These are phyloP conservation scores for Sclerotinia borealis DNA, from an alignment of 2,329 filamentous ascomycete species.

Conservation along the genomic window DNA sequence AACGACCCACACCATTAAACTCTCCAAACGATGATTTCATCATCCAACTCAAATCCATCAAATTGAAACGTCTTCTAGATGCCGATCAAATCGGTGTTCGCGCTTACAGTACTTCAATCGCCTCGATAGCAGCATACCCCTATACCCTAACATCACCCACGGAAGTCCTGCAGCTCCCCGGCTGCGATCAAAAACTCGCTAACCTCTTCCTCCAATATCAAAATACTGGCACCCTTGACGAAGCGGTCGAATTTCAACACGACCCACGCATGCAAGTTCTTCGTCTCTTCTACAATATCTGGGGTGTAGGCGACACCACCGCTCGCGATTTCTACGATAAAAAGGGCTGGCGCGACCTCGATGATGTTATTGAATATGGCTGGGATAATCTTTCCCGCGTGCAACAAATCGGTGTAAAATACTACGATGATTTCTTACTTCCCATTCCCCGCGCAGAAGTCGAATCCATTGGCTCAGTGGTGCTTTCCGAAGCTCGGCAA, in stretches of 20 bases:
- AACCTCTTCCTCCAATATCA: constrained; percentile 72
- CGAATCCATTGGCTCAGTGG: constrained; percentile 56
- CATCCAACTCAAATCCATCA: constrained; percentile 65
- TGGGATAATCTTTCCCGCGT: constrained; percentile 70
- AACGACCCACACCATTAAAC: constrained; percentile 64
- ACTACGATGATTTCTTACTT: constrained; percentile 74
- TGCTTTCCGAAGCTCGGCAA: constrained; percentile 61
- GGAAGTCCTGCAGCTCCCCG: constrained; percentile 54
- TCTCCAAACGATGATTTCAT: constrained; percentile 74
- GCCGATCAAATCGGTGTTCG: constrained; percentile 74
- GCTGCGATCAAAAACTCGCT: constrained; percentile 75
- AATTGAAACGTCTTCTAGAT: constrained; percentile 61
- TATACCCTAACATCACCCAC: constrained; percentile 29
- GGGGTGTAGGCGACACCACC: constrained; percentile 82
- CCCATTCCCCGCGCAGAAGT: constrained; percentile 70
- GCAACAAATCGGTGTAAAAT: constrained; percentile 92
- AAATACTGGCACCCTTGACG: constrained; percentile 51
- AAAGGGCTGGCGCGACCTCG: constrained; percentile 73
- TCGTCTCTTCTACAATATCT: constrained; percentile 73
- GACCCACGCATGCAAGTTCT: constrained; percentile 60
- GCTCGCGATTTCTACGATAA: constrained; percentile 75
- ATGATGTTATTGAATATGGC: constrained; percentile 78
- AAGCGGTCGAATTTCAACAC: constrained; percentile 56
- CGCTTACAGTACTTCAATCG: constrained; percentile 84
- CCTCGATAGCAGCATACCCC: constrained; percentile 76